Percentiles rank a stretch among this genome's conserved stretches.
Evolutionary conservation across 2,329 filamentous ascomycete genomes (phyloP).

Genomic region (Thelonectria blattea): DNA sequence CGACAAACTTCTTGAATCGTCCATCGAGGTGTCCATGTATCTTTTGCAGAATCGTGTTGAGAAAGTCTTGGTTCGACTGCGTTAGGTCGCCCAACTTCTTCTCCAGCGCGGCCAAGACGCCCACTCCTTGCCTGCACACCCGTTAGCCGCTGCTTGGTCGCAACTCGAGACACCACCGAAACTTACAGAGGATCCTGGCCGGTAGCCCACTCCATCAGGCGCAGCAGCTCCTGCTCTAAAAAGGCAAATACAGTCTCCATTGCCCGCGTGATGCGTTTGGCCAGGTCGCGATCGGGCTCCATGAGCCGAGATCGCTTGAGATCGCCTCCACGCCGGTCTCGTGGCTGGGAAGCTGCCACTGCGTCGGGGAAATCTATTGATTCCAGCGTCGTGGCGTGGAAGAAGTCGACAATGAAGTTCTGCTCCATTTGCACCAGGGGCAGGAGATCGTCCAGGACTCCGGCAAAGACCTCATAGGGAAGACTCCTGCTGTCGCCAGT

Average conservation of each 20-base stretch:
- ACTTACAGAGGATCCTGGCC: constrained; percentile 81
- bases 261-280: constrained; percentile 80
- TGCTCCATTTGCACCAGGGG: constrained; percentile 91
- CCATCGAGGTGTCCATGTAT: constrained; percentile 75
- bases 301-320: constrained; percentile 77
- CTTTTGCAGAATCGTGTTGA: constrained; percentile 80
- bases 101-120: constrained; percentile 81
- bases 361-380: constrained; percentile 83
- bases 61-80: constrained; percentile 92
- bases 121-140: constrained; percentile 80
- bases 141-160: constrained; percentile 21
- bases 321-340: constrained; percentile 73
- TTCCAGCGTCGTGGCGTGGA: constrained; percentile 88
- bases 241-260: constrained; percentile 91
- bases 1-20: constrained; percentile 86
- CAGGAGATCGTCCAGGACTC: constrained; percentile 80
- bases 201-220: constrained; percentile 83
- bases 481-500: constrained; percentile 69
- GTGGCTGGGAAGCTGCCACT: constrained; percentile 69
- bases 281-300: constrained; percentile 87
- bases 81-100: constrained; percentile 79
- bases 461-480: constrained; percentile 81
- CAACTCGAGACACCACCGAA: neutral
- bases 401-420: constrained; percentile 96
- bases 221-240: constrained; percentile 78